A percentile compares a stretch with the other conserved stretches of the same genome.
Conservation (phyloP, 768 basidiomycete species). For the Pholiota microspora region DNA sequence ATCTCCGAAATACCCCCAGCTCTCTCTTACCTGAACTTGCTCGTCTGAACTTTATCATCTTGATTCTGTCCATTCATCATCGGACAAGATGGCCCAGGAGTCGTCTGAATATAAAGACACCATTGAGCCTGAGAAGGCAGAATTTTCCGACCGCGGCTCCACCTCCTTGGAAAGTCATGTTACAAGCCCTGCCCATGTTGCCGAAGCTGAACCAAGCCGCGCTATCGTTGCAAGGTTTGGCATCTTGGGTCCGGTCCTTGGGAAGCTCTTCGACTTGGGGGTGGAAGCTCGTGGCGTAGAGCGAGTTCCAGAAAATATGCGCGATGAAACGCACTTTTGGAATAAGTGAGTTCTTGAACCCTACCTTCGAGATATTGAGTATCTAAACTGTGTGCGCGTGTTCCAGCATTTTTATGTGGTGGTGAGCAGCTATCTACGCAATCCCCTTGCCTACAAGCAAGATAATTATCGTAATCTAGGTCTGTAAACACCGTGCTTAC, state of each 20-base stretch:
- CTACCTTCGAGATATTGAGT: no score
- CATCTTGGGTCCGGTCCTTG: slow-evolving; percentile 12
- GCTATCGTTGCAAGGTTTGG: slow-evolving; percentile 15
- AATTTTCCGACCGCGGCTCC: background rate
- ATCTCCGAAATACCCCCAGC: background rate
- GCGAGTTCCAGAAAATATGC: slow-evolving; percentile 16
- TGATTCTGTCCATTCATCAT: background rate
- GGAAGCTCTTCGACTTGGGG: slow-evolving; percentile 16
- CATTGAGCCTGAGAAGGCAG: background rate
- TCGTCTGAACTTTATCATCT: background rate
- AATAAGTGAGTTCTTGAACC: slow-evolving; percentile 18
- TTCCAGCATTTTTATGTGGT: slow-evolving; percentile 21
- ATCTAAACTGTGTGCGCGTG: no score
- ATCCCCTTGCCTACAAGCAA: background rate
- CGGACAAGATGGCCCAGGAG: background rate
- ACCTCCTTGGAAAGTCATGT: background rate
- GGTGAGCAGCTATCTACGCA: slow-evolving; percentile 3
- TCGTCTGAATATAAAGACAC: background rate
- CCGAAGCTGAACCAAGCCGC: slow-evolving; percentile 10
- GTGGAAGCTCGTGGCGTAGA: slow-evolving; percentile 18
- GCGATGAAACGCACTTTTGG: slow-evolving; percentile 15
- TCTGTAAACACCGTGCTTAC: slow-evolving; percentile 18
- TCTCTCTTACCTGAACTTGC: background rate
- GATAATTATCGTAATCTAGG: slow-evolving; percentile 1
- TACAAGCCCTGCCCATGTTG: background rate